phyloP scores from a whole-genome alignment of 2,329 filamentous ascomycete genomes.

The Monilinia fructigena region DNA sequence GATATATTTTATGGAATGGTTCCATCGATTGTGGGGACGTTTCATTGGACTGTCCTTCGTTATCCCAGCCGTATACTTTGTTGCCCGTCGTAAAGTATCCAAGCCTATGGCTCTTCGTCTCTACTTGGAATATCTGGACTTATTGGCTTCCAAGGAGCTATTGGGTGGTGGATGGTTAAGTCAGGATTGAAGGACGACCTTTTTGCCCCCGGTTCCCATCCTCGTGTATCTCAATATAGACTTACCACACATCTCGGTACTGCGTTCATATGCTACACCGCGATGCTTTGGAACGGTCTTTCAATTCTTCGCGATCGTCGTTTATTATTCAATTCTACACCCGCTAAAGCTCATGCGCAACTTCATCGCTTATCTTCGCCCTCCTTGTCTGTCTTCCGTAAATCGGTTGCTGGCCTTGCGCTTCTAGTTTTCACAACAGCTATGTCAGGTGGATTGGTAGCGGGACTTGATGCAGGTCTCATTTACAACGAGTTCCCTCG shows the following conservation, averaged over 20 bases:
- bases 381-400: conserved; percentile 69
- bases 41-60: conserved; percentile 89
- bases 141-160: conserved; percentile 91
- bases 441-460: conserved; percentile 91
- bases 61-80: conserved; percentile 83
- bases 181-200: conserved; percentile 93
- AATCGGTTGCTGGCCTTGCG: conserved; percentile 67
- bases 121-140: conserved; percentile 80
- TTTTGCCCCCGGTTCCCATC: conserved; percentile 85
- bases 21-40: conserved; percentile 90
- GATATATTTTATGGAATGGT: conserved; percentile 99
- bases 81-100: conserved; percentile 76
- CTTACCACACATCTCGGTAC: conserved; percentile 85
- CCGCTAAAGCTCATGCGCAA: conserved; percentile 54
- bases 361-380: conserved; percentile 64
- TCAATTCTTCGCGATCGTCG: conserved; percentile 72
- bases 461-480: conserved; percentile 89
- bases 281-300: conserved; percentile 90
- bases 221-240: conserved; percentile 91
- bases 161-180: conserved; percentile 99
- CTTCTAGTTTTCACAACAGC: conserved; percentile 82
- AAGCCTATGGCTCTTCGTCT: conserved; percentile 69
- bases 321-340: conserved; percentile 66
- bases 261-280: conserved; percentile 88
- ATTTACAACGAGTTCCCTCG: conserved; percentile 99